phyloP scores from a whole-genome alignment of 495 filamentous ascomycete species.

The Jackrogersella minutella region DNA sequence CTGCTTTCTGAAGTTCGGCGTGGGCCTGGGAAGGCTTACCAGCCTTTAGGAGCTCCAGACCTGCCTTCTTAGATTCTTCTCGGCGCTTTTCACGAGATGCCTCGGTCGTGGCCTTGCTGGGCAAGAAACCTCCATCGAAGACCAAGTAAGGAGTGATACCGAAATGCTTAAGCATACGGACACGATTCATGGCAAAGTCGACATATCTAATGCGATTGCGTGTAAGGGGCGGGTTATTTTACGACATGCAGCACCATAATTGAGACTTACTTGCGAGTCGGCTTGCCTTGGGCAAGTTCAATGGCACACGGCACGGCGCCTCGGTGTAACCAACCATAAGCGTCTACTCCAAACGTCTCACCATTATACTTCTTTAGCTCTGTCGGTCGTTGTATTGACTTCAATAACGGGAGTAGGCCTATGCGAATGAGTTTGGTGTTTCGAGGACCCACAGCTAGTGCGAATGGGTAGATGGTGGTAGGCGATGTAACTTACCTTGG shows the following conservation, averaged over 20 bases:
- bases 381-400: constrained; percentile 91
- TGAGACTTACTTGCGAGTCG: constrained; percentile 77
- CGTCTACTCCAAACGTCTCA: constrained; percentile 90
- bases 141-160: constrained; percentile 92
- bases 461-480: not conserved
- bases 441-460: too few relatives aligned
- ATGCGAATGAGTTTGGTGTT: constrained; percentile 29
- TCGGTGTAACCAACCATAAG: constrained; percentile 98
- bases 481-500: constrained; percentile 59
- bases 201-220: constrained; percentile 70
- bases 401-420: constrained; percentile 88
- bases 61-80: constrained; percentile 74
- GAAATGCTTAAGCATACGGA: constrained; percentile 91
- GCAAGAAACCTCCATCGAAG: constrained; percentile 95
- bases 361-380: constrained; percentile 87
- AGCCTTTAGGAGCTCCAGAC: constrained; percentile 80
- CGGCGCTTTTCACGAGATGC: constrained; percentile 71
- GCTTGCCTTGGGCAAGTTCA: constrained; percentile 87
- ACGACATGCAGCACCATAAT: not conserved
- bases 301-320: constrained; percentile 90
- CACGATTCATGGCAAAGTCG: constrained; percentile 88
- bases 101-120: constrained; percentile 95
- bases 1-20: constrained; percentile 88
- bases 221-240: constrained; percentile 7
- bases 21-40: constrained; percentile 83